Base-by-base conservation (phyloP, 768 basidiomycete genomes). In the Rhodosporidiobolus odoratus region DNA sequence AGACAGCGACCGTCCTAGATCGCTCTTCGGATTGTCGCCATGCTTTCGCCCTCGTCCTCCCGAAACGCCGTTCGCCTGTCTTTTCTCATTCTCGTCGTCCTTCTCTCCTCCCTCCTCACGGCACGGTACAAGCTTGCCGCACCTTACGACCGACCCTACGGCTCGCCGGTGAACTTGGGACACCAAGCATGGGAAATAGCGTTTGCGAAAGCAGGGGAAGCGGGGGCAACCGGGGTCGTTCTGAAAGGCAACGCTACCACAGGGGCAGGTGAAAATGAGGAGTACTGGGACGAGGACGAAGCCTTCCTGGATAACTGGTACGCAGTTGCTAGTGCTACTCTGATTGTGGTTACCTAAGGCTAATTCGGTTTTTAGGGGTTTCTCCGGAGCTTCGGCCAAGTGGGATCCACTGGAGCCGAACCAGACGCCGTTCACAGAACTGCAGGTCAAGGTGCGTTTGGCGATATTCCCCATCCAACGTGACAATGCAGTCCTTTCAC, bases 351-450 rank as follows among this genome's bases (percentile, higher is more conserved):
- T 12, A 35, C 7, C 48, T n/a, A 19, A 53, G 52, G 32, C 19
- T 4, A 35, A 25, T 34, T 9, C 32, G 54, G 10, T 30, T 30
- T 53, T 4, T 47, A 69, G 63, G 62, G 48, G 59, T 27, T 48
- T 41, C 16, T 63, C 61, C 7, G 27, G 4, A 9, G 13, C 27
- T 13, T n/a, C 62, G 37, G 19, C 19, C 15, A 32, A 62, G 53
- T 35, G 61, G 61, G 65, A 74, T 25, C 72, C 72, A 8, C 53
- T 69, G 7, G 48, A 54, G 25, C 27, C 41, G 43, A 61, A 67
- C 34, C 19, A 60, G 34, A 52, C 67, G 7, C 74, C 74, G 19
- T 41, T 72, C 47, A 72, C 70, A 8, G 74, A 75, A 41, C 30
- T 75, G 21, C 45, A 58, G 27, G 37, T 75, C 64, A 66, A 69